Evolutionary conservation across 768 basidiomycete genomes (phyloP), one percentile per base, ranked within the genome.

Genomic region (Gymnopilus dilepis): DNA sequence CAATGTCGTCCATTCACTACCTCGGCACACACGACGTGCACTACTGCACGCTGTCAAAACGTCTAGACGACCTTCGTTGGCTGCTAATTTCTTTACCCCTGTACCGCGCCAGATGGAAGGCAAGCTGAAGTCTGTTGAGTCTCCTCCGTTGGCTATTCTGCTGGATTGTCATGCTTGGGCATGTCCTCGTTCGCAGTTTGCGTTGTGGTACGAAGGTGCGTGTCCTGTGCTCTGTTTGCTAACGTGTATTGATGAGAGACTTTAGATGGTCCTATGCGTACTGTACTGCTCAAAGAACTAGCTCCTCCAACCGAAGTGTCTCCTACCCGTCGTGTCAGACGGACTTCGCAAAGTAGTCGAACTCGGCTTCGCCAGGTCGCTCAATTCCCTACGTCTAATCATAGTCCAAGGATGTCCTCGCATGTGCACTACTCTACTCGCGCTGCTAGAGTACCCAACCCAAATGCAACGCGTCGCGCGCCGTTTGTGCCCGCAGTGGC

Each of bases 11-110:
- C 80, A 78, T 73, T 76, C 82, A 52, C 67, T 86, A 47, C 64
- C 69, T 34, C 59, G 67, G 43, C 64, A 67, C 26, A 42, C 60
- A 4, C 61, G 64, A 53, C 38, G 51, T 21, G 34, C 66, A 3
- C 40, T 67, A 38, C 56, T 65, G 24, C 65, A 67, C n/a, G 60
- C 60, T 41, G 60, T 58, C 34, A 56, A 59, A 38, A 38, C 62
- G n/a, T 58, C 63, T 34, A 58, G 37, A 38, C 72, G 69, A 43
- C 68, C 70, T 19, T 63, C 74, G 2, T 64, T 85, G 19, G 75
- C 77, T 1, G 62, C 74, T 9, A 81, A 85, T 66, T 86, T 87
- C 71, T 87, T 86, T 66, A 83, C 79, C 2, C 87, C 88, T 9
- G 74, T 74, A 30, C 81, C 86, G 8, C 76, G 82, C 59, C 77